These are phyloP conservation scores for Botryotinia narcissicola DNA, from an alignment of 2,329 filamentous ascomycete genomes.

Conservation along the genomic window DNA sequence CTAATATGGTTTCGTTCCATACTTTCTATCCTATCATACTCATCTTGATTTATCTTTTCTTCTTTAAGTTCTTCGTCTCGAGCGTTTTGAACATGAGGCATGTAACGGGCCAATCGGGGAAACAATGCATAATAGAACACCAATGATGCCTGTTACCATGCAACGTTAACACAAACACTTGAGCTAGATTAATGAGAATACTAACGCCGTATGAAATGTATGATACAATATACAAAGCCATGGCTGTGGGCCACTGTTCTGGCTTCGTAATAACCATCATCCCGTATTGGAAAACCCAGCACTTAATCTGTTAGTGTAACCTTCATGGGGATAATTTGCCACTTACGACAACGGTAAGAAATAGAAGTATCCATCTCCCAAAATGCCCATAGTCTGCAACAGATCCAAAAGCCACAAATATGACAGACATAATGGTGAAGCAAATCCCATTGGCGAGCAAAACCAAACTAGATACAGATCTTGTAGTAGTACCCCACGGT, in stretches of 20 bases:
- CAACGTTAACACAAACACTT: not conserved
- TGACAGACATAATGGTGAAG: conserved; percentile 44
- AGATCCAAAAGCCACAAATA: conserved; percentile 44
- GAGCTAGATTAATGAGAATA: not conserved
- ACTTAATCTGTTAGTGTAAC: conserved; percentile 24
- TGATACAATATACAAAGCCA: conserved; percentile 43
- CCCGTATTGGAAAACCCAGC: conserved; percentile 43
- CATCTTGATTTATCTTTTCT: conserved; percentile 40
- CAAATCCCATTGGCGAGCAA: conserved; percentile 45
- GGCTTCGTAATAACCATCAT: conserved; percentile 42
- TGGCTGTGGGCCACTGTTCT: conserved; percentile 43
- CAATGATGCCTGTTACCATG: conserved; percentile 38
- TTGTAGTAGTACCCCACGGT: conserved; percentile 41
- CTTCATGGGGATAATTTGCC: not conserved
- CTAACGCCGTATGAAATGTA: conserved; percentile 40
- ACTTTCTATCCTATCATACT: conserved; percentile 44
- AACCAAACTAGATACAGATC: conserved; percentile 42
- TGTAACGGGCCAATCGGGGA: conserved; percentile 42
- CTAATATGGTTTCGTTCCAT: conserved; percentile 45
- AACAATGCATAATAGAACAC: conserved; percentile 45
- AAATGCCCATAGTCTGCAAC: conserved; percentile 45
- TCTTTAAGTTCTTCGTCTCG: conserved; percentile 43
- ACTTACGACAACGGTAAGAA: conserved; percentile 39
- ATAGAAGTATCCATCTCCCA: conserved; percentile 43
- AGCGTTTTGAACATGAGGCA: conserved; percentile 44